A percentile compares a stretch with the other conserved stretches of the same genome.
These are phyloP conservation scores for Martiniozyma abietophila DNA, from an alignment of 805 yeast species.

Conservation along the genomic window DNA sequence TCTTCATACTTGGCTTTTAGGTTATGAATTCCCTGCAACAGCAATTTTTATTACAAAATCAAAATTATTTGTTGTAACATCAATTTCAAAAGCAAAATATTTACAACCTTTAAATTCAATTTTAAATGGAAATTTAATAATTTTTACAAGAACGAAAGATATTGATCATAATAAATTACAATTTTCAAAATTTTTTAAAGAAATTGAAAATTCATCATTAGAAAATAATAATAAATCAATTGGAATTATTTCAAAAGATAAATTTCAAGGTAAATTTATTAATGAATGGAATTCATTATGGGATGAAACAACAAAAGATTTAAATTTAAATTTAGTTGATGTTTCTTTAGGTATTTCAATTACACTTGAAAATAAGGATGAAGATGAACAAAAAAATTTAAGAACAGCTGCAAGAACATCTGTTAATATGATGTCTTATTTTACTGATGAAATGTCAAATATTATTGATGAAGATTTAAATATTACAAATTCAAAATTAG, in stretches of 20 bases:
- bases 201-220: conserved; percentile 34
- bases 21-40: conserved; percentile 95
- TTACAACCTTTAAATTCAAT: conserved; percentile 46
- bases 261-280: conserved; percentile 74
- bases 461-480: conserved; percentile 80
- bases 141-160: conserved; percentile 78
- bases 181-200: conserved; percentile 47
- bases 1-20: conserved; percentile 83
- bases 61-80: conserved; percentile 59
- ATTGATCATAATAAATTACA: conserved; percentile 60
- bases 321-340: conserved; percentile 42
- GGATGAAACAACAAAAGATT: conserved; percentile 21
- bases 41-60: conserved; percentile 54
- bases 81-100: conserved; percentile 79
- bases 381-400: conserved; percentile 57
- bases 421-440: conserved; percentile 66
- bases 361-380: conserved; percentile 68
- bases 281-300: conserved; percentile 60
- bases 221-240: conserved; percentile 29
- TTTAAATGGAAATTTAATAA: conserved; percentile 27
- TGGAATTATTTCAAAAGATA: conserved; percentile 69
- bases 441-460: conserved; percentile 81
- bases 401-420: conserved; percentile 70
- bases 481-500: conserved; percentile 60
- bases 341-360: conserved; percentile 43